These are phyloP conservation scores for Medicago truncatula DNA, from an alignment of 306 rosid genomes.

Conservation along the genomic window DNA sequence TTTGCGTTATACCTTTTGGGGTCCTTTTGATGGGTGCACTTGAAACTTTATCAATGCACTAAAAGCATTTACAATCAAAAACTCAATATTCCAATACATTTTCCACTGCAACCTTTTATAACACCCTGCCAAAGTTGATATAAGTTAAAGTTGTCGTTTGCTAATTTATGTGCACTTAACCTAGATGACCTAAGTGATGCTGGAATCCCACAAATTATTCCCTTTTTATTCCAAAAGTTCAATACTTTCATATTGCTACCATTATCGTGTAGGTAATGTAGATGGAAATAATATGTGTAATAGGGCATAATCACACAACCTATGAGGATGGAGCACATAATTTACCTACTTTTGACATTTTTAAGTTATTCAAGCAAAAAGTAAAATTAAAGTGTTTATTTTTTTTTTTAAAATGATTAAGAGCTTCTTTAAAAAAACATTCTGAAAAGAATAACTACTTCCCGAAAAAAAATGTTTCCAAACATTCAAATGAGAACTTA, in stretches of 20 bases:
- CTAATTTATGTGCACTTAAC: not conserved
- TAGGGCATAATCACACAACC: not conserved
- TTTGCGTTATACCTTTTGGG: not conserved
- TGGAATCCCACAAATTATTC: constrained; percentile 21
- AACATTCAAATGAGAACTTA: not conserved
- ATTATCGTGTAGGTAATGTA: not conserved
- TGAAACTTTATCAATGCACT: constrained; percentile 5
- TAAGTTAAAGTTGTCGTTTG: constrained; percentile 22
- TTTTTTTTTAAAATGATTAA: not conserved
- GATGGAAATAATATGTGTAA: not conserved
- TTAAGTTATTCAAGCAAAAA: not conserved
- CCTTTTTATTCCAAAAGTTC: constrained; percentile 37
- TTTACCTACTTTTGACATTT: not conserved
- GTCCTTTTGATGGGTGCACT: not conserved
- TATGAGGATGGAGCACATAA: not conserved
- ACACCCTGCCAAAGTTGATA: constrained; percentile 17
- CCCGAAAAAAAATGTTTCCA: not conserved
- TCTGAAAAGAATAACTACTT: not conserved
- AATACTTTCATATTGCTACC: not conserved
- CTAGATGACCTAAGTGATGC: constrained; percentile 5
- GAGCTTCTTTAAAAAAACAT: not conserved
- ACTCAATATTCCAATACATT: not conserved
- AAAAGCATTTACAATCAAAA: not conserved
- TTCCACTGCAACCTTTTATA: not conserved
- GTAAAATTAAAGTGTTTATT: no score